Conservation (phyloP, 1,139 yeast species). For the Chernovozyma sophiae-reginae region DNA sequence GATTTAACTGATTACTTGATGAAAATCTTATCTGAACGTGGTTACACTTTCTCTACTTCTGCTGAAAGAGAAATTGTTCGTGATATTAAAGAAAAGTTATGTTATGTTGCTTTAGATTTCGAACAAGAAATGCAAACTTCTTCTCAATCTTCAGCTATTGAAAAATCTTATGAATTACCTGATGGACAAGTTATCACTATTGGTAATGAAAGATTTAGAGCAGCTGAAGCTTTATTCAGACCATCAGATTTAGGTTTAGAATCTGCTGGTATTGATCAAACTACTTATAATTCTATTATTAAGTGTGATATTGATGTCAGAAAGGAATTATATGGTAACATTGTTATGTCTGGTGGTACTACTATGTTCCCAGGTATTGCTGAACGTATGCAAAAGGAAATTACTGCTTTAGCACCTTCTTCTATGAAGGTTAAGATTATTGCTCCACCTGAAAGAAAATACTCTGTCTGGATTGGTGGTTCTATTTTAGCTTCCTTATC, state of each 20-base stretch:
- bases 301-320: conserved; percentile 99
- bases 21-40: conserved; percentile 98
- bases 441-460: conserved; percentile 99
- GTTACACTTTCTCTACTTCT: conserved; percentile 96
- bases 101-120: conserved; percentile 95
- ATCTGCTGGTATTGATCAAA: conserved; percentile 99
- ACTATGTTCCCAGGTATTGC: conserved; percentile 99
- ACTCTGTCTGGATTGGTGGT: conserved; percentile 99
- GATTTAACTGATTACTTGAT: conserved; percentile 97
- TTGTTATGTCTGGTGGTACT: conserved; percentile 99
- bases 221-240: conserved; percentile 99
- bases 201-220: conserved; percentile 99
- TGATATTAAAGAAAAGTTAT: conserved; percentile 98
- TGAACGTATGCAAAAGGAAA: conserved; percentile 99
- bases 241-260: conserved; percentile 97
- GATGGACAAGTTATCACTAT: conserved; percentile 99
- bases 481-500: conserved; percentile 97
- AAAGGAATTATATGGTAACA: conserved; percentile 98
- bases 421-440: conserved; percentile 99
- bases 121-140: conserved; percentile 99
- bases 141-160: conserved; percentile 96
- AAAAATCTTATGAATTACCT: conserved; percentile 98
- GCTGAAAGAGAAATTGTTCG: conserved; percentile 99
- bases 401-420: conserved; percentile 98
- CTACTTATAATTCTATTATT: conserved; percentile 98